These are phyloP conservation scores for Yamadazyma nakazawae DNA, from an alignment of 805 yeast genomes.

Conservation along the genomic window DNA sequence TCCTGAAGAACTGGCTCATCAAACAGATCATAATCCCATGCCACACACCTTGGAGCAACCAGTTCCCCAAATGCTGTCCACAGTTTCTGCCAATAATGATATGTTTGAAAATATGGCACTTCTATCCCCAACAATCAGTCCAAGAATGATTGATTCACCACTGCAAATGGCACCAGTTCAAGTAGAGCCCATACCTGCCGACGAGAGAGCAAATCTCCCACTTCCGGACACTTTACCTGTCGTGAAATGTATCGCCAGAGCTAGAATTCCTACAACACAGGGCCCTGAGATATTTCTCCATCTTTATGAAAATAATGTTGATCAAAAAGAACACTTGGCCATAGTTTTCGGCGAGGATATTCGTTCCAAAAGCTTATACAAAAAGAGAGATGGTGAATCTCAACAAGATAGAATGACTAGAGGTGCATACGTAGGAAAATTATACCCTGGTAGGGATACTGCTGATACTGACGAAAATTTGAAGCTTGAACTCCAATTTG, in stretches of 20 bases:
- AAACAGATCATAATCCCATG: neutral
- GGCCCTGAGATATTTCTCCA: slow-evolving; percentile 95
- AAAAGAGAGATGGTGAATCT: slow-evolving; percentile 61
- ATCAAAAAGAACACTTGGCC: slow-evolving; percentile 92
- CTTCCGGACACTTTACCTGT: slow-evolving; percentile 60
- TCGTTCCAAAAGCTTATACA: slow-evolving; percentile 71
- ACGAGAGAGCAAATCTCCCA: slow-evolving; percentile 29
- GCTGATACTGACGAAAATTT: slow-evolving; percentile 56
- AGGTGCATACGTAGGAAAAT: slow-evolving; percentile 91
- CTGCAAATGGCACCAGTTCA: slow-evolving; percentile 3
- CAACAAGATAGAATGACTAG: slow-evolving; percentile 96
- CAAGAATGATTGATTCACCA: slow-evolving; percentile 14
- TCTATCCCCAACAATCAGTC: slow-evolving; percentile 22
- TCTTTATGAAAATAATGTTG: slow-evolving; percentile 80
- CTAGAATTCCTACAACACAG: slow-evolving; percentile 92
- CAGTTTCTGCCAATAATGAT: neutral
- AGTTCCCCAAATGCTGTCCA: neutral
- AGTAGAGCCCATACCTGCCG: slow-evolving; percentile 19
- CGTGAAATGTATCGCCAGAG: slow-evolving; percentile 88
- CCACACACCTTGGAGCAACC: neutral
- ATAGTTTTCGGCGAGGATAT: slow-evolving; percentile 94
- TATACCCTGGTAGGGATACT: slow-evolving; percentile 76
- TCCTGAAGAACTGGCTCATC: neutral
- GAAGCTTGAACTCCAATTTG: slow-evolving; percentile 29
- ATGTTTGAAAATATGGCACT: slow-evolving; percentile 20